Base-by-base conservation (phyloP, 495 filamentous ascomycete genomes). In the Apiosordaria backusii region DNA sequence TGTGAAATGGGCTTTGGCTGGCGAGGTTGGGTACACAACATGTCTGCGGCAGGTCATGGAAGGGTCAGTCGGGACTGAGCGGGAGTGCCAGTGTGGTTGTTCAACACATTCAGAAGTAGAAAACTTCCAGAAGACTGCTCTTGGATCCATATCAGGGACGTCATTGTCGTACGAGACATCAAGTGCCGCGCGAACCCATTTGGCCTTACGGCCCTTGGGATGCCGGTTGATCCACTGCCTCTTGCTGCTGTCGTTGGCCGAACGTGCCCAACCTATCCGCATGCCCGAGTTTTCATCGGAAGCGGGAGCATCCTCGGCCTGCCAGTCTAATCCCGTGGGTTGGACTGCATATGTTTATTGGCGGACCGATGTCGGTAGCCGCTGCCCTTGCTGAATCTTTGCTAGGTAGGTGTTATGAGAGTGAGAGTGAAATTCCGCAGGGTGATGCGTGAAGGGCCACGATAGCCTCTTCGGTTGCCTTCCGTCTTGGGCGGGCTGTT, bases 61-160 rank as follows among this genome's bases (percentile, higher is more conserved):
- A 45, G 35, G 35, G 35, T 13, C 35, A 45, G 35, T 45, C 35
- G 35, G 9, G 35, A 13, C 9, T 45, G 27, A 29, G 27, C 7
- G 27, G 27, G 27, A 4, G 3, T 29, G 27, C 27, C 27, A 29
- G 27, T 25, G 60, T 64, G 54, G 61, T 22, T 61, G 57, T 57
- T 50, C 57, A 60, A 23, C 23, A 19, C 54, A 45, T 59, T 45
- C 24, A 62, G 52, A 7, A 35, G 59, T 50, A 55, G 67, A 68
- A 68, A 19, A 61, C 29, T 68, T 68, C 67, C 67, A 68, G 67
- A 68, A 68, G 63, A n/a, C 7, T n/a, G 52, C 16, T 24, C 16
- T 13, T 24, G 25, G 40, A 45, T 27, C 67, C 67, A 68, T n/a
- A 65, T 68, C 63, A 63, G 59, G 19, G 53, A 55, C 55, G 63